These are phyloP conservation scores for Paxillus involutus DNA, from an alignment of 768 basidiomycete species.

Conservation along the genomic window DNA sequence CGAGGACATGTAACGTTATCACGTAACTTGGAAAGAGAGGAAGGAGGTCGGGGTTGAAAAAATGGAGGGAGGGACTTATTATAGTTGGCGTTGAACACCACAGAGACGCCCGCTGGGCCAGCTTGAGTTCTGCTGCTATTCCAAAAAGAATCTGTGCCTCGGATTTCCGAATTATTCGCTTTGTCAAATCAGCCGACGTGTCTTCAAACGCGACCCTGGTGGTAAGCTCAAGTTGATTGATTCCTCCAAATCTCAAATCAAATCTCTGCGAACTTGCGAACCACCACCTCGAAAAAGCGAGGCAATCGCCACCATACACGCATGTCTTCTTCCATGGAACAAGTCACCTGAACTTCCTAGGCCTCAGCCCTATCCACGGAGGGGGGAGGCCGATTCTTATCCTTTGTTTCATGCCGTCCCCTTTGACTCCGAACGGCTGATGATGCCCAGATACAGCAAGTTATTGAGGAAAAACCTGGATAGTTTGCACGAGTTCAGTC, in stretches of 20 bases:
- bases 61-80: constrained; percentile 37
- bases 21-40: constrained; percentile 37
- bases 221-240: constrained; percentile 23
- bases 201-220: constrained; percentile 34
- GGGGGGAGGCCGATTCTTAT: background rate
- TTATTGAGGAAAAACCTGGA: background rate
- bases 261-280: constrained; percentile 30
- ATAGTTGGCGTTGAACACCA: constrained; percentile 27
- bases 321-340: constrained; percentile 12
- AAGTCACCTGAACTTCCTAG: background rate
- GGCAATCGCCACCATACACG: constrained; percentile 11
- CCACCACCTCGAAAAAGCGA: constrained; percentile 7
- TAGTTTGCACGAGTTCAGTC: background rate
- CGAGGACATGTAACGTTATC: constrained; percentile 57
- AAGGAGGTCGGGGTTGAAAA: constrained; percentile 53
- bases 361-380: background rate
- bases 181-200: constrained; percentile 39
- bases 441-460: background rate
- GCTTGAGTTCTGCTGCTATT: constrained; percentile 5
- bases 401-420: constrained; percentile 1
- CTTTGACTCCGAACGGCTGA: background rate
- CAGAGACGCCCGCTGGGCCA: constrained; percentile 25
- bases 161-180: constrained; percentile 52
- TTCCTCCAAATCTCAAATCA: constrained; percentile 29
- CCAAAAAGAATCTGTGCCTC: constrained; percentile 31